These are phyloP conservation scores for Cynanchum wilfordii DNA, from an alignment of 257 asterid species.

Conservation along the genomic window DNA sequence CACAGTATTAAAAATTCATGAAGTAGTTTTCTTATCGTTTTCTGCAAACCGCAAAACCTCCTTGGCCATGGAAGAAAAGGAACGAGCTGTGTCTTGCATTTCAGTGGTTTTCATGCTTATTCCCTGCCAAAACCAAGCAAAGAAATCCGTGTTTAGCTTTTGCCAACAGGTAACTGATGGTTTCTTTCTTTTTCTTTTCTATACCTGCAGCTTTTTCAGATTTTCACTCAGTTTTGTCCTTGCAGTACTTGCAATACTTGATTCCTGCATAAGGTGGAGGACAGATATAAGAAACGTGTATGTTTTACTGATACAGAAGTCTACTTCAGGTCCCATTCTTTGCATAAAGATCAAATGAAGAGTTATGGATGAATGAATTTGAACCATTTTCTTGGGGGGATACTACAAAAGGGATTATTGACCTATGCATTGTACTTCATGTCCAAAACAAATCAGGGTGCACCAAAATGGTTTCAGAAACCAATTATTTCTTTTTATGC, in stretches of 20 bases:
- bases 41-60: conserved; percentile 65
- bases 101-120: conserved; percentile 69
- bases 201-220: conserved; percentile 82
- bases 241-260: conserved; percentile 55
- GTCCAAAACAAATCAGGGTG: background rate
- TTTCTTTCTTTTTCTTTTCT: background rate
- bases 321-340: background rate
- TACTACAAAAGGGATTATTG: background rate
- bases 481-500: background rate
- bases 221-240: conserved; percentile 71
- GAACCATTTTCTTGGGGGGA: background rate
- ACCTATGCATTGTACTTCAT: background rate
- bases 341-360: background rate
- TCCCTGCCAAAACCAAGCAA: conserved; percentile 49
- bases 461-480: background rate
- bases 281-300: background rate
- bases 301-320: background rate
- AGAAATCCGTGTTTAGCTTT: background rate
- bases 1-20: conserved; percentile 14
- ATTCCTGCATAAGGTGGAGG: conserved; percentile 46
- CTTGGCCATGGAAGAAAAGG: conserved; percentile 84
- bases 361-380: background rate
- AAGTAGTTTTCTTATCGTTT: conserved; percentile 36
- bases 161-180: background rate
- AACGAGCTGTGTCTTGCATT: conserved; percentile 84